phyloP scores from a whole-genome alignment of 768 basidiomycete genomes.

The Leucocoprinus leucothites region DNA sequence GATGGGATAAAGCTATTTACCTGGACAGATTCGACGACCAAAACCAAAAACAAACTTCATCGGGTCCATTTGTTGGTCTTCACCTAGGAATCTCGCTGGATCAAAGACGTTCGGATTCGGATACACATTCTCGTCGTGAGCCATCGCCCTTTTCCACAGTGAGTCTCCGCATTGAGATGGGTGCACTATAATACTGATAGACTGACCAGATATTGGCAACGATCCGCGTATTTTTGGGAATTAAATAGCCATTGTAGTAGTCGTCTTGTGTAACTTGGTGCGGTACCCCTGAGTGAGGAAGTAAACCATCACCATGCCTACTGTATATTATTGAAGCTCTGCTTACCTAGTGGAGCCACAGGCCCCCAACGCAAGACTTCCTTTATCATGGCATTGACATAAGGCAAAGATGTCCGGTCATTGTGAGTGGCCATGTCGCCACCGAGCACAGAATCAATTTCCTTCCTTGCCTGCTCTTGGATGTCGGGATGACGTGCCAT shows the following conservation, averaged over 20 bases:
- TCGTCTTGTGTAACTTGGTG: slow-evolving; percentile 30
- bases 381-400: slow-evolving; percentile 33
- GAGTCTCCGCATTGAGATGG: not conserved
- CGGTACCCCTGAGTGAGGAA: slow-evolving; percentile 19
- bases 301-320: too few relatives aligned
- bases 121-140: slow-evolving; percentile 33
- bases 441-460: slow-evolving; percentile 32
- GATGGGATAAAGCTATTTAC: slow-evolving; percentile 9
- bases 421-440: slow-evolving; percentile 31
- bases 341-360: slow-evolving; percentile 25
- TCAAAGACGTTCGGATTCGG: slow-evolving; percentile 33
- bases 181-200: not conserved
- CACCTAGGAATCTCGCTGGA: slow-evolving; percentile 28
- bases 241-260: slow-evolving; percentile 28
- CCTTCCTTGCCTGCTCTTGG: slow-evolving; percentile 34
- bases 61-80: slow-evolving; percentile 28
- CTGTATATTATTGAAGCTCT: too few relatives aligned
- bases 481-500: slow-evolving; percentile 37
- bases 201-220: slow-evolving; percentile 30
- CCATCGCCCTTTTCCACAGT: slow-evolving; percentile 23
- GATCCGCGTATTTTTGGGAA: slow-evolving; percentile 29
- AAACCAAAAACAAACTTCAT: slow-evolving; percentile 32
- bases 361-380: slow-evolving; percentile 36
- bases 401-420: slow-evolving; percentile 30
- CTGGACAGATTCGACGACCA: slow-evolving; percentile 31